Base-by-base conservation (phyloP, 441 rosid genomes). In the Capsella rubella region DNA sequence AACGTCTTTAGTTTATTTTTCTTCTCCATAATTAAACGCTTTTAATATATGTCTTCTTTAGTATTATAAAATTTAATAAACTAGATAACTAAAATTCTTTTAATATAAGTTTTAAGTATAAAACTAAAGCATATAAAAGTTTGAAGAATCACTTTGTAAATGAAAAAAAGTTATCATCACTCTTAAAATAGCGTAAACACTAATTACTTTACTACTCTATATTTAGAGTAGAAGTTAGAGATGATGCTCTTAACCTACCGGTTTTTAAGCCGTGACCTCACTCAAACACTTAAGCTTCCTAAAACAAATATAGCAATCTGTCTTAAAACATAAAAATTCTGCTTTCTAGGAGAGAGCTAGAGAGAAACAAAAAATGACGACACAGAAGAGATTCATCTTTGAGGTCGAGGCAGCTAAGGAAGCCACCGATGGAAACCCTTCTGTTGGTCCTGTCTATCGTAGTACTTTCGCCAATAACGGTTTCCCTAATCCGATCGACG, bases 381-480 rank as follows among this genome's bases (percentile, higher is more conserved):
- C 84, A 64, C 40, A 57, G 50, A 81, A 54, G 77, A 89, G 75
- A 65, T 92, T 82, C 76, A 34, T 92, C 37, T 53, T 89, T 11
- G 86, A 92, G 83, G 91, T 87, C 0, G 98, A 88, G 89, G 74
- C 79, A 27, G 93, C 82, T 18, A 90, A 80, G 83, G 82, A 74
- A 67, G 91, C 92, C 18, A 29, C 27, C 8, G 86, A 84, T 35
- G 96, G 90, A 5, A 75, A 40, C 77, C 97, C 96, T 15, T 95
- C 98, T 25, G 69, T 82, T 47, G 98, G 98, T 7, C 91, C 97
- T 27, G 94, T 84, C 3, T 95, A 89, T 77, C 97, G 97, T 10
- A 90, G 97, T 80, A 16, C 69, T 34, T 85, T 90, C 43, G 97
- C 98, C 49, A 80, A 84, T 55, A 84, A 84, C 43, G 97, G 99